phyloP scores from a whole-genome alignment of 75 land plant species.

The Pinus albicaulis region DNA sequence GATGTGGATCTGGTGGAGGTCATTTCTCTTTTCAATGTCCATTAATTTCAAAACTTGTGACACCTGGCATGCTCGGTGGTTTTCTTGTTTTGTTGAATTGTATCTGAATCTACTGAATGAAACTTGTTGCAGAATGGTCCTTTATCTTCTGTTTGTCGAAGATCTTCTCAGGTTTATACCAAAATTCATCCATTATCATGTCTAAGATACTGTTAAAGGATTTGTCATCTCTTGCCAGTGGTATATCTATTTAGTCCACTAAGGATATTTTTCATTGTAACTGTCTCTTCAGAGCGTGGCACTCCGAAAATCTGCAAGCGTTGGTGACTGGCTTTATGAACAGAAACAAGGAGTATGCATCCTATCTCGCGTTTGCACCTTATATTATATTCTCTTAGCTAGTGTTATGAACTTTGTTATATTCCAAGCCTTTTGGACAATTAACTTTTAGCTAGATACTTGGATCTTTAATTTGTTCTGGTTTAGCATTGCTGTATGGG shows the following conservation, averaged over 20 bases:
- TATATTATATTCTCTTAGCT: too few species aligned
- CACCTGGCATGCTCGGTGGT: not conserved
- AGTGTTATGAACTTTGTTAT: too few species aligned
- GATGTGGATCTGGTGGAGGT: conserved; percentile 89
- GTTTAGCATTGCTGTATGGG: too few species aligned
- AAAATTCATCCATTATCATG: not conserved
- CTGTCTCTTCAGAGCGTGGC: conserved; percentile 53
- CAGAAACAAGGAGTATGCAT: conserved; percentile 20
- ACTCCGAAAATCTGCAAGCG: conserved; percentile 90
- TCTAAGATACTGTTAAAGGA: not conserved
- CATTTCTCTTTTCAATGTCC: conserved; percentile 1
- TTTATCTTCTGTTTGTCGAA: conserved; percentile 30
- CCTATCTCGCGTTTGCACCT: too few species aligned
- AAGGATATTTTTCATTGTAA: not conserved
- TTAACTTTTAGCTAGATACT: too few species aligned
- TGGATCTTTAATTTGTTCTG: too few species aligned
- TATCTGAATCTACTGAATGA: not conserved
- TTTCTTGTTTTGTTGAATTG: not conserved
- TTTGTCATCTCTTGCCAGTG: not conserved
- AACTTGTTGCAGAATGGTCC: conserved; percentile 46
- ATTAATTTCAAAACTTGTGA: conserved; percentile 1
- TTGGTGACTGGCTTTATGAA: conserved; percentile 78
- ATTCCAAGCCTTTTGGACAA: too few species aligned
- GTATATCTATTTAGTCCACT: not conserved
- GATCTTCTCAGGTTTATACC: conserved; percentile 49